phyloP scores from a whole-genome alignment of 23 red algal genomes.

The Agarophyton chilense region DNA sequence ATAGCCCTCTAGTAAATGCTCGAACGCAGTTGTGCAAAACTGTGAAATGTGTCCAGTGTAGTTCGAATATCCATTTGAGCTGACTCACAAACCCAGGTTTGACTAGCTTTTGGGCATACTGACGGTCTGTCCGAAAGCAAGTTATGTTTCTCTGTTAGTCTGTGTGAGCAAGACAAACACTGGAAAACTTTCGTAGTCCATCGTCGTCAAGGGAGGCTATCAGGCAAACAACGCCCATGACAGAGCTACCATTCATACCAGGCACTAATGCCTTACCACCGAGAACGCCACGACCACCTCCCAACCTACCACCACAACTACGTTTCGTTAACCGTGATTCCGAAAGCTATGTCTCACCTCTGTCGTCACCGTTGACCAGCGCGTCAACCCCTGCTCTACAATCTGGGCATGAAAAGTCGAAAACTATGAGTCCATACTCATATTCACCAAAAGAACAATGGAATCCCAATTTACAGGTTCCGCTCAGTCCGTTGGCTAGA shows the following conservation, averaged over 20 bases:
- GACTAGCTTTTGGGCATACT: too few relatives aligned
- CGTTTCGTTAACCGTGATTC: background rate
- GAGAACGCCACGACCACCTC: background rate
- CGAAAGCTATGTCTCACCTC: background rate
- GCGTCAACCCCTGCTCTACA: background rate
- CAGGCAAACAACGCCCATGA: too few relatives aligned
- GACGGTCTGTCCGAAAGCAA: too few relatives aligned
- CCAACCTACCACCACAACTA: background rate
- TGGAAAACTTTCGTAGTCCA: background rate
- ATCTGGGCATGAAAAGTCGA: background rate
- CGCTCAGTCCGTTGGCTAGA: slow-evolving; percentile 29
- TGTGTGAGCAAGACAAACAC: background rate
- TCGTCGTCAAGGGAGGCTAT: background rate
- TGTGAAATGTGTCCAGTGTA: too few relatives aligned
- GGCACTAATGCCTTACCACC: background rate
- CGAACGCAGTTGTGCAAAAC: too few relatives aligned
- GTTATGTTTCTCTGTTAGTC: too few relatives aligned
- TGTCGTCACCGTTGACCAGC: background rate
- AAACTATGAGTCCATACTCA: background rate
- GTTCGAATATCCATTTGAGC: too few relatives aligned
- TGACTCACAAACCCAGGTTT: too few relatives aligned
- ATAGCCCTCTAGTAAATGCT: too few relatives aligned
- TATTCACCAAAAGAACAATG: background rate
- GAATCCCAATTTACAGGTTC: background rate
- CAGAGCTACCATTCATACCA: background rate